Percentiles rank a stretch among this genome's conserved stretches.
Conservation (phyloP, 2,329 filamentous ascomycete genomes). For the Phymatotrichopsis omnivora region DNA sequence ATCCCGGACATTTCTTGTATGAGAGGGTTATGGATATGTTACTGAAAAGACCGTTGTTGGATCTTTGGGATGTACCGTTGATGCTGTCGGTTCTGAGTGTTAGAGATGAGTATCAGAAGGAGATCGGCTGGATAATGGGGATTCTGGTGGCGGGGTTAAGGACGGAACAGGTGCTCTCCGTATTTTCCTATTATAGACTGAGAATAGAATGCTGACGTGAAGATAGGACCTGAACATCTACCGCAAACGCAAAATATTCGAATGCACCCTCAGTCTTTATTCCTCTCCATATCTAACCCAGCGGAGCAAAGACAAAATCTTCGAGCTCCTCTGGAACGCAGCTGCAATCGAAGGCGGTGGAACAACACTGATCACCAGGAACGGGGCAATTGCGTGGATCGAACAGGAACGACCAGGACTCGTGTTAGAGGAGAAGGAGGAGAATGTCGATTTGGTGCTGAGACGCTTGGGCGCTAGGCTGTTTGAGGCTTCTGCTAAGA, state of each 20-base stretch:
- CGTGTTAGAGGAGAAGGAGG: conserved; percentile 4
- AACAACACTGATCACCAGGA: conserved; percentile 30
- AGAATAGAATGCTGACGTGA: background rate
- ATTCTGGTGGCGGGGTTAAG: conserved; percentile 25
- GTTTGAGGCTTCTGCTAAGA: conserved; percentile 28
- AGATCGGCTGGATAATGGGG: conserved; percentile 28
- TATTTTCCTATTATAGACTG: background rate
- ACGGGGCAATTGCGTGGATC: conserved; percentile 29
- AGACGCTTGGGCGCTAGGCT: conserved; percentile 29
- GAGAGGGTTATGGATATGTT: conserved; percentile 29
- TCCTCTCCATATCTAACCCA: conserved; percentile 16
- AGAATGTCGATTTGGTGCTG: conserved; percentile 16
- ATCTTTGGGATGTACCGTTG: conserved; percentile 29
- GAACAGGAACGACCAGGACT: conserved; percentile 9
- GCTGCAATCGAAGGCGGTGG: conserved; percentile 29
- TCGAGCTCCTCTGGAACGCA: conserved; percentile 30
- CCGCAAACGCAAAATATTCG: conserved; percentile 23
- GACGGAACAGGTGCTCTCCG: conserved; percentile 8
- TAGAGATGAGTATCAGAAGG: conserved; percentile 28
- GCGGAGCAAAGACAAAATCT: conserved; percentile 23
- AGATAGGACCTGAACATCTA: conserved; percentile 22
- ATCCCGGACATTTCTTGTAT: conserved; percentile 29
- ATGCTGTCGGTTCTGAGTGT: conserved; percentile 18
- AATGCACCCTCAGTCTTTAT: conserved; percentile 18
- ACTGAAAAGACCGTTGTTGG: conserved; percentile 21